Evolutionary conservation across 2,329 filamentous ascomycete species (phyloP), one percentile per base, ranked within the genome.

Genomic region (Exophiala calicioides): DNA sequence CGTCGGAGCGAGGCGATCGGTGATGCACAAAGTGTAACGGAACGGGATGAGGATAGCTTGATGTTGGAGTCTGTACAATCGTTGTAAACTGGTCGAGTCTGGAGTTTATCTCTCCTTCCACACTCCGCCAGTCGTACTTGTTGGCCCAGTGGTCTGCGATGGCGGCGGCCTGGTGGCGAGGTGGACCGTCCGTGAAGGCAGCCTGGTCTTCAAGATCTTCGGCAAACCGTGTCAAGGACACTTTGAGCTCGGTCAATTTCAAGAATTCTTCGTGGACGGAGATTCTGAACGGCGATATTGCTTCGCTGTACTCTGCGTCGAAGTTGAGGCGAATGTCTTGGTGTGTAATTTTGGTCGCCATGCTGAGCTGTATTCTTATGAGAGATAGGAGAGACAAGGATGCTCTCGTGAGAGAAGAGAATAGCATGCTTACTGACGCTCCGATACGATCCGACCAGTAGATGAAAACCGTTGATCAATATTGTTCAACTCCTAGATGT

Each of bases 11-110:
- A 16, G 32, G 7, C 12, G 54, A 57, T 15, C 21, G 40, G 8
- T 50, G 38, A 26, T 61, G 59, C 13, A 54, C 53, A 33, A 55
- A 61, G 38, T 62, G 60, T 5, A 62, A 23, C 16, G 52, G 43
- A 16, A 54, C 29, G 13, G 34, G 40, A 7, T 40, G 38, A 3
- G 32, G n/a, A 15, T 31, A 41, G 20, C 33, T 40, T 5, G 37
- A 16, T 15, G 26, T 23, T 8, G 13, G 37, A 2, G 46, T 35
- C 13, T 20, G 37, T 12, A 42, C 34, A 13, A 43, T 19, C 7
- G 38, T 44, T 7, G 47, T 50, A 26, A 46, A 53, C 18, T 50
- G 40, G 7, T 37, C 20, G 19, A 46, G 18, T 20, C 38, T 44
- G 10, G 19, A n/a, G 20, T 53, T 53, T 10, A 50, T 20, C 13